A percentile compares a stretch with the other conserved stretches of the same genome.
Evolutionary conservation across 768 basidiomycete genomes (phyloP).

Genomic region (Psilocybe sp.): DNA sequence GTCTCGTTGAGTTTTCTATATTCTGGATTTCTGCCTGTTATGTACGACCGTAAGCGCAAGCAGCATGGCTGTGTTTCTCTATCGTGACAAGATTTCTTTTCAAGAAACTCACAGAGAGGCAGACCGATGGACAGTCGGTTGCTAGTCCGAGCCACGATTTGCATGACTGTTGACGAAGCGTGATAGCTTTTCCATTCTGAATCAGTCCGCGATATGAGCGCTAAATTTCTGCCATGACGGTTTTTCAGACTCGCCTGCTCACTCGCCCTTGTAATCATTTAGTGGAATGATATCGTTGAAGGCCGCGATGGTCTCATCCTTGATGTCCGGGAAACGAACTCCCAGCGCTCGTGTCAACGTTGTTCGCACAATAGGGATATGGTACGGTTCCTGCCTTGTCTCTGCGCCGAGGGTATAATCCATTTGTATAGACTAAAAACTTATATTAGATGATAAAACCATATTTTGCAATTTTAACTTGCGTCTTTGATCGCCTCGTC

Average conservation of each 20-base stretch:
- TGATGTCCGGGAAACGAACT: constrained; percentile 14
- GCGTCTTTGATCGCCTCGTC: constrained; percentile 14
- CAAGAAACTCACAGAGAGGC: constrained; percentile 34
- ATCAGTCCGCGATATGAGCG: no score
- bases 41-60: no score
- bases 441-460: neutral
- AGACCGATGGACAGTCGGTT: constrained; percentile 46
- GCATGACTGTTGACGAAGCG: no score
- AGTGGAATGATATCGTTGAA: no score
- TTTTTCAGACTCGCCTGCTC: no score
- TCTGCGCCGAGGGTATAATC: constrained; percentile 13
- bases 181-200: no score
- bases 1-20: constrained; percentile 15
- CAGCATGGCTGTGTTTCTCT: no score
- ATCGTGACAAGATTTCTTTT: no score
- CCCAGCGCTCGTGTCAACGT: constrained; percentile 14
- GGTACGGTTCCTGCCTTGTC: constrained; percentile 10
- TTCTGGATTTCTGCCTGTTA: constrained; percentile 17
- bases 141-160: no score
- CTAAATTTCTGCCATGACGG: no score
- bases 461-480: neutral
- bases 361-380: constrained; percentile 11
- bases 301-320: constrained; percentile 56
- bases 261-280: no score
- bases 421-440: constrained; percentile 7